phyloP scores from a whole-genome alignment of 129 eudicot species.

The Apium graveolens region DNA sequence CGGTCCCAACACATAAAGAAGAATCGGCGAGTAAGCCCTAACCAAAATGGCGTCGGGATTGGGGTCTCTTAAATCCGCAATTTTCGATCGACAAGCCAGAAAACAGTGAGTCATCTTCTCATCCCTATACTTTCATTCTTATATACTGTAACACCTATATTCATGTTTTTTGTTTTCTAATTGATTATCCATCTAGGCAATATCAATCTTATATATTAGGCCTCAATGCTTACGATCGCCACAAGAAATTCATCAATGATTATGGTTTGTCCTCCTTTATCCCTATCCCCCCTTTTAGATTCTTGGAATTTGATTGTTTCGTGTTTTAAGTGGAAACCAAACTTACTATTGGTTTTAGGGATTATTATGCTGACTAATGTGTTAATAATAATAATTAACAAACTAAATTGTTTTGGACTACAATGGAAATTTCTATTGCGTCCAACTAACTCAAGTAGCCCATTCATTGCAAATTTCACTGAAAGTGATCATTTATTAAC shows the following conservation, averaged over 20 bases:
- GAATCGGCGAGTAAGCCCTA: no score
- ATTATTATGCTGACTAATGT: not conserved
- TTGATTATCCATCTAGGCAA: slow-evolving; percentile 40
- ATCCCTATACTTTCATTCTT: not conserved
- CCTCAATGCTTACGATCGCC: slow-evolving; percentile 93
- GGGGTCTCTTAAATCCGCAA: slow-evolving; percentile 54
- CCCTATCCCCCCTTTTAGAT: no score
- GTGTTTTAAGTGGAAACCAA: no score
- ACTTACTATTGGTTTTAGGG: not conserved
- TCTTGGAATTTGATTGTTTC: no score
- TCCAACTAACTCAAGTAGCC: no score
- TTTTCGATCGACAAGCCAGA: slow-evolving; percentile 63
- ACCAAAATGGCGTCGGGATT: slow-evolving; percentile 84
- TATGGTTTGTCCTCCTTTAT: slow-evolving; percentile 46
- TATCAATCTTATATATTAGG: slow-evolving; percentile 87
- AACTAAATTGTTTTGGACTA: not conserved
- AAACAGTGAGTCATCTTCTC: slow-evolving; percentile 42
- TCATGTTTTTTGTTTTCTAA: no score
- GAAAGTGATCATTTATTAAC: no score
- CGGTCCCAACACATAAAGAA: no score
- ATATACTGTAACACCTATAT: no score
- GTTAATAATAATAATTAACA: not conserved
- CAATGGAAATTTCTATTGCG: no score
- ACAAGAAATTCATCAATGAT: slow-evolving; percentile 74
- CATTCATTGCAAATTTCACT: no score